These are phyloP conservation scores for Vachellia pachyceras DNA, from an alignment of 306 rosid genomes.

Conservation along the genomic window DNA sequence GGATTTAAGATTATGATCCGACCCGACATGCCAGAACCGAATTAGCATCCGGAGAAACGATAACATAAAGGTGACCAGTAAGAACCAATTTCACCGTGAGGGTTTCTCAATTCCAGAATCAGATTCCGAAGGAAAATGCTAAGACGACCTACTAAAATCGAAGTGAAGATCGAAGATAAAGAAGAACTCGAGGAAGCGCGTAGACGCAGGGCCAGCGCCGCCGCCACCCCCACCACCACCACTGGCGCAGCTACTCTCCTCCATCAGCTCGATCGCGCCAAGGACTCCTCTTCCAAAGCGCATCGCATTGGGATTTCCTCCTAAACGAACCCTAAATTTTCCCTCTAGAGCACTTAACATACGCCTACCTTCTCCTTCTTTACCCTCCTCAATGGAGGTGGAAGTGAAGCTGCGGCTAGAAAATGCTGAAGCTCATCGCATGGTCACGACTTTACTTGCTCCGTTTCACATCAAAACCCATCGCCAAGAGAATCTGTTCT, in stretches of 20 bases:
- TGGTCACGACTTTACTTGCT: constrained; percentile 51
- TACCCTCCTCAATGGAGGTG: constrained; percentile 48
- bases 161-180: constrained; percentile 76
- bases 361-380: constrained; percentile 13
- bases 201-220: constrained; percentile 52
- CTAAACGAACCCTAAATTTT: not conserved
- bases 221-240: constrained; percentile 30
- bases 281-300: constrained; percentile 53
- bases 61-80: too few relatives aligned
- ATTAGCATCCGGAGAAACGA: too few relatives aligned
- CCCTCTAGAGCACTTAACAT: not conserved
- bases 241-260: constrained; percentile 57
- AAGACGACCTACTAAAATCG: constrained; percentile 69
- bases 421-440: constrained; percentile 50
- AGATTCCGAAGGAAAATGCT: constrained; percentile 52
- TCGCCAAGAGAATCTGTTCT: constrained; percentile 83
- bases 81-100: too few relatives aligned
- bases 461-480: constrained; percentile 66
- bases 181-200: constrained; percentile 86
- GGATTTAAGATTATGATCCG: too few relatives aligned
- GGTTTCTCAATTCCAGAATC: too few relatives aligned
- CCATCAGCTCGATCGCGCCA: constrained; percentile 64
- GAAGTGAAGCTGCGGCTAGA: constrained; percentile 80
- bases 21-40: too few relatives aligned
- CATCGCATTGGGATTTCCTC: constrained; percentile 56